These are phyloP conservation scores for Cryptosporidium viatorum DNA, from an alignment of 169 alveolate genomes.

Conservation along the genomic window DNA sequence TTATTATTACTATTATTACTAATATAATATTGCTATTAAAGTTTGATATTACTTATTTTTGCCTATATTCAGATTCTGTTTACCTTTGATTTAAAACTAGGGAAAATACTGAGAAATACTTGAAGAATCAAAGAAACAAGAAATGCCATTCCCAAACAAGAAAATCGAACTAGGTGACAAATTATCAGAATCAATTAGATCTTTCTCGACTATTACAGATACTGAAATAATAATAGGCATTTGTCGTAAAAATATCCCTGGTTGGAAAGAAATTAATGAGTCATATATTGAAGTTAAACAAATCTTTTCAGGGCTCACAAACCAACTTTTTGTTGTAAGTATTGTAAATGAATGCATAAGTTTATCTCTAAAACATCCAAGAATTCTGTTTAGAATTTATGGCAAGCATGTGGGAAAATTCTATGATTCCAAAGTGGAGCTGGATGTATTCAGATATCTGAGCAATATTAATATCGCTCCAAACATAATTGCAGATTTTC, in stretches of 20 bases:
- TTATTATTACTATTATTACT: neutral
- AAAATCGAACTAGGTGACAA: constrained; percentile 33
- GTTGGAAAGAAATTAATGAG: constrained; percentile 76
- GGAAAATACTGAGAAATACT: neutral
- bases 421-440: constrained; percentile 81
- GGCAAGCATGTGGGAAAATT: constrained; percentile 79
- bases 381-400: constrained; percentile 81
- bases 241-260: constrained; percentile 78
- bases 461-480: constrained; percentile 82
- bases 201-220: constrained; percentile 80
- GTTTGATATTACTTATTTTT: neutral
- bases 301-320: constrained; percentile 80
- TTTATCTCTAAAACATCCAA: constrained; percentile 54
- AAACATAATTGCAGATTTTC: constrained; percentile 78
- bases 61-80: neutral
- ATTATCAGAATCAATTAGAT: constrained; percentile 37
- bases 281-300: constrained; percentile 78
- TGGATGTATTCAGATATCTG: constrained; percentile 82
- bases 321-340: constrained; percentile 80
- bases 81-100: neutral
- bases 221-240: constrained; percentile 77
- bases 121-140: neutral
- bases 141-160: constrained; percentile 67
- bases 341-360: constrained; percentile 57
- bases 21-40: neutral